Base-by-base conservation (phyloP, 441 rosid species). In the Jatropha multifida region DNA sequence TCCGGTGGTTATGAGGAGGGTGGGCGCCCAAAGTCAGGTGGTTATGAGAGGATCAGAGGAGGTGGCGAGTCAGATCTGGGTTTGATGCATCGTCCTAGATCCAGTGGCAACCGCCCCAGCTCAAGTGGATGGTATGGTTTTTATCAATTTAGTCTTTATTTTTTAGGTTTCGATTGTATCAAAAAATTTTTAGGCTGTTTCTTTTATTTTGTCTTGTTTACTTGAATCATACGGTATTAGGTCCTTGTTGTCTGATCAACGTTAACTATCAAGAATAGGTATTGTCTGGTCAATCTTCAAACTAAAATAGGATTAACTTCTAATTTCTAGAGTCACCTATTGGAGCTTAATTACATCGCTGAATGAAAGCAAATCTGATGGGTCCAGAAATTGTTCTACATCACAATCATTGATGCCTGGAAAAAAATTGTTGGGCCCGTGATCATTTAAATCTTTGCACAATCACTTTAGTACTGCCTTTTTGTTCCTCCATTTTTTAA, bases 11-110 rank as follows among this genome's bases (percentile, higher is more conserved):
- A 72, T 79, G 90, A 78, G 60, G 90, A 86, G 20, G 83, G 86
- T 68, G 87, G 90, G 48, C 85, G 97, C 3, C 97, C 98, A 23
- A 90, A 82, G 67, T 88, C 94, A 0, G 91, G 92, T 49, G 98
- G 90, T 59, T 76, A 83, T 74, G 94, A 89, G 69, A 80, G 85
- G 81, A 83, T 78, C 78, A 77, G 72, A 60, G 70, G 75, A 69
- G 84, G 76, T 20, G 85, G 77, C 7, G 82, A 82, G 23, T 23
- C 85, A 12, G 89, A 87, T 87, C 84, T 76, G 71, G 79, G 79
- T 40, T 78, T 83, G 72, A 40, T 80, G 71, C 75, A 77, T 73
- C 88, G 89, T 51, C 88, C 91, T 7, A 70, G 90, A 74, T 86
- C 90, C 8, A 86, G 85, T 67, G 93, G 90, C 18, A 86, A 77